Conservation (phyloP, 2,329 filamentous ascomycete species). For the Colletotrichum sp. region DNA sequence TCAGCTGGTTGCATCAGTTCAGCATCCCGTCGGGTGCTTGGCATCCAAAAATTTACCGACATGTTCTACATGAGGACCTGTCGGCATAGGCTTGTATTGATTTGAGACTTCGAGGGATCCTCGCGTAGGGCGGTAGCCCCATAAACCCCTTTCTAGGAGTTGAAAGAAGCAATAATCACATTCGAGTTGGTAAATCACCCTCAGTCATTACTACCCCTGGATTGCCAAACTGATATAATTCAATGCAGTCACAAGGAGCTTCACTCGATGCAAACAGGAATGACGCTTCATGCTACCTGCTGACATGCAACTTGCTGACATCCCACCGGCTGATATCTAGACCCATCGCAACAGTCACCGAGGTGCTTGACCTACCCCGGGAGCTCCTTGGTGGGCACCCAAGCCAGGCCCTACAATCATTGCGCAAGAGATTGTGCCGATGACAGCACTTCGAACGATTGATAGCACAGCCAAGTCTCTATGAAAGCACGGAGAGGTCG, state of each 20-base stretch:
- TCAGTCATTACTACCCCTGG: background rate
- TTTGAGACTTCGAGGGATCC: fast-evolving
- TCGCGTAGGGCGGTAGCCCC: fast-evolving
- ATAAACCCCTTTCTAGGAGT: fast-evolving
- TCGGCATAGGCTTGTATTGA: background rate
- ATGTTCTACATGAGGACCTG: fast-evolving
- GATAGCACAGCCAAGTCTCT: background rate
- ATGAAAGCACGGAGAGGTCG: background rate
- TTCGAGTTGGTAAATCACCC: no score
- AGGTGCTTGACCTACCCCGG: background rate
- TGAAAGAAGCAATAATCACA: fast-evolving
- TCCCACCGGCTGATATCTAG: background rate
- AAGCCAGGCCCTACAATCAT: fast-evolving
- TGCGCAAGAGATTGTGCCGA: background rate
- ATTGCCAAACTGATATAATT: background rate
- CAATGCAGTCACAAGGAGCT: background rate
- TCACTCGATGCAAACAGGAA: background rate
- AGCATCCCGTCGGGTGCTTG: background rate
- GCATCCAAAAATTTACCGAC: fast-evolving
- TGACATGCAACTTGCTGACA: background rate
- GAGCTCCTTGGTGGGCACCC: background rate
- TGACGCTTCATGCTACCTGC: background rate
- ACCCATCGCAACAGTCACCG: background rate
- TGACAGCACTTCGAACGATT: background rate
- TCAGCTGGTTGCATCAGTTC: background rate